Percentiles rank a stretch among this genome's conserved stretches.
Evolutionary conservation across 441 rosid genomes (phyloP).

Genomic region (Brassica balearica): DNA sequence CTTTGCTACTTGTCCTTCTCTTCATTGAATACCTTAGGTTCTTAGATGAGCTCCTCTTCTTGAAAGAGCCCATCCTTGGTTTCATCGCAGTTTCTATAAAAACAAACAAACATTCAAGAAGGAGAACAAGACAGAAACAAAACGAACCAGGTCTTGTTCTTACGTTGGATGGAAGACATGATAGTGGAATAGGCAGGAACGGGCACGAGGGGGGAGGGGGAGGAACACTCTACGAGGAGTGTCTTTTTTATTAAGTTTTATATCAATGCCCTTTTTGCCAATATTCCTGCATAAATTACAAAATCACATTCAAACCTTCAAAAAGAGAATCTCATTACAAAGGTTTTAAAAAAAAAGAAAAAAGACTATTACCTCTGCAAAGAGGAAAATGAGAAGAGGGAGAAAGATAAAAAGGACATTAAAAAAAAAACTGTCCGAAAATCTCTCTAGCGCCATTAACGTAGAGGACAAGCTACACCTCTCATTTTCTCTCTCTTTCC

Average conservation of each 20-base stretch:
- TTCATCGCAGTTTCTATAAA: slow-evolving; percentile 47
- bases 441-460: slow-evolving; percentile 31
- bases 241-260: slow-evolving; percentile 29
- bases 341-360: not conserved
- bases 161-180: slow-evolving; percentile 58
- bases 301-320: not conserved
- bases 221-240: slow-evolving; percentile 47
- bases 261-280: slow-evolving; percentile 46
- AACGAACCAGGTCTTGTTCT: slow-evolving; percentile 35
- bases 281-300: slow-evolving; percentile 32
- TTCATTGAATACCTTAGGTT: slow-evolving; percentile 71
- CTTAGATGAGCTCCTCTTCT: slow-evolving; percentile 76
- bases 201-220: slow-evolving; percentile 43
- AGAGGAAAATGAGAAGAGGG: slow-evolving; percentile 31
- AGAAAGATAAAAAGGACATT: slow-evolving; percentile 35
- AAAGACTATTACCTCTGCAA: slow-evolving; percentile 50
- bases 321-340: not conserved
- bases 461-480: slow-evolving; percentile 11
- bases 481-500: slow-evolving; percentile 7
- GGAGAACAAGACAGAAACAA: not conserved
- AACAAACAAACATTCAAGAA: not conserved
- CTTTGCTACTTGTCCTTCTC: slow-evolving; percentile 79
- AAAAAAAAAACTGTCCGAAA: slow-evolving; percentile 22
- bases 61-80: slow-evolving; percentile 63
- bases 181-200: slow-evolving; percentile 41